Evolutionary conservation across 768 basidiomycete species (phyloP), one percentile per base, ranked within the genome.

Genomic region (Russula sp.): DNA sequence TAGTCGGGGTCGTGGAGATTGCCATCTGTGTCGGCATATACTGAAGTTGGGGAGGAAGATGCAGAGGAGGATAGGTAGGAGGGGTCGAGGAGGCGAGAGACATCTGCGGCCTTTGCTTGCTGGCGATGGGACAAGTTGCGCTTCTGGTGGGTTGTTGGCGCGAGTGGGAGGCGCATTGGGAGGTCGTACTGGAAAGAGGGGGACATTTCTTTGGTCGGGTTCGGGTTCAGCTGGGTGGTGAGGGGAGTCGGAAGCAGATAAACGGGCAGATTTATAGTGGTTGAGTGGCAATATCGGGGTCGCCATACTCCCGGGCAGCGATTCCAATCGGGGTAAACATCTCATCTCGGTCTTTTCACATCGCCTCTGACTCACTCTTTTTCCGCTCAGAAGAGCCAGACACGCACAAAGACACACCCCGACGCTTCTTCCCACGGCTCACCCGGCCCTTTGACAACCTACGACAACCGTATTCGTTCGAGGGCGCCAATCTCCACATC

Each of bases 1-100:
- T 80, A 87, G 71, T 87, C 86, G 26, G 86, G 86, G 73, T 87
- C 86, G 70, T 87, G 85, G 28, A 86, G 76, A 73, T 84, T 81
- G 55, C 85, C 86, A 64, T 81, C 76, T 71, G 76, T 77, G 78
- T 87, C 86, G 66, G 86, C 80, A 70, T 85, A 86, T 63, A 80
- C 84, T 34, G 76, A 70, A 6, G 71, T 69, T 6, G 69, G 65
- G 16, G 72, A 69, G 53, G 65, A 74, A 64, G 65, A 69, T 49
- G 69, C 70, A 59, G 72, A 65, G 66, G 75, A 34, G 57, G 79
- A 71, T 42, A 83, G 76, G 75, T 86, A 86, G 22, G 84, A 76
- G 5, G 85, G 85, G 77, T 87, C 85, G 69, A 87, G 84, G 57
- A 87, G 79, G 53, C 85, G 83, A 3, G 83, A 79, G 68, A 87